Evolutionary conservation across 2,329 filamentous ascomycete species (phyloP), one percentile per base, ranked within the genome.

Genomic region (Penicillium sp.): DNA sequence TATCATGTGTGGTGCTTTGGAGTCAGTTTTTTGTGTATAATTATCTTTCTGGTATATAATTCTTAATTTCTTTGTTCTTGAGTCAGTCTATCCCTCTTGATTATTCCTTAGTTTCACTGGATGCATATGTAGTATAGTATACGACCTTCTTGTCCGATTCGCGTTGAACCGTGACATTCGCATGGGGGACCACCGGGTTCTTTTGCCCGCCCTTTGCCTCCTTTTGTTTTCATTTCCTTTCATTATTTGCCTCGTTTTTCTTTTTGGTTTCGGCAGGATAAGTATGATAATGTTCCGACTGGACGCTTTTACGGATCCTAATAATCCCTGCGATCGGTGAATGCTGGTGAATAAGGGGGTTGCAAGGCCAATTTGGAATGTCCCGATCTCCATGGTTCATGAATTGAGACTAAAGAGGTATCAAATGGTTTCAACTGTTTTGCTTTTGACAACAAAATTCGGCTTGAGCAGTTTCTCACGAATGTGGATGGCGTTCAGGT

Each of bases 361-460:
- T 7, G 11, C n/a, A 16, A 6, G 16, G 27, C 4, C 13, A 45
- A 36, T 16, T 10, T 18, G 59, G 41, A 18, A 72, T 72, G 69
- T 65, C 63, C 5, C 55, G 45, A 3, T 70, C 70, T 38, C 69
- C 70, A 1, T 18, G 76, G 77, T 18, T 73, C 72, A 82, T 55
- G 67, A 72, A 14, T 68, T 83, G 44, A 66, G 69, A 0, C 71
- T 83, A 1, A 57, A 34, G 44, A 24, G 9, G 27, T 18, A 21
- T 54, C 14, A 36, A n/a, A 13, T 18, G 14, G 21, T 16, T 32
- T 49, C 24, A 7, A 38, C 16, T 7, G 50, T 47, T 31, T 65
- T 49, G 47, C 66, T 70, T 39, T 60, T 61, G 1, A 71, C 50
- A 27, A 70, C 56, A 48, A 70, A 44, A 50, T 71, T 67, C 2